Evolutionary conservation across 2,329 filamentous ascomycete species (phyloP).

Genomic region (Dothistroma pini): DNA sequence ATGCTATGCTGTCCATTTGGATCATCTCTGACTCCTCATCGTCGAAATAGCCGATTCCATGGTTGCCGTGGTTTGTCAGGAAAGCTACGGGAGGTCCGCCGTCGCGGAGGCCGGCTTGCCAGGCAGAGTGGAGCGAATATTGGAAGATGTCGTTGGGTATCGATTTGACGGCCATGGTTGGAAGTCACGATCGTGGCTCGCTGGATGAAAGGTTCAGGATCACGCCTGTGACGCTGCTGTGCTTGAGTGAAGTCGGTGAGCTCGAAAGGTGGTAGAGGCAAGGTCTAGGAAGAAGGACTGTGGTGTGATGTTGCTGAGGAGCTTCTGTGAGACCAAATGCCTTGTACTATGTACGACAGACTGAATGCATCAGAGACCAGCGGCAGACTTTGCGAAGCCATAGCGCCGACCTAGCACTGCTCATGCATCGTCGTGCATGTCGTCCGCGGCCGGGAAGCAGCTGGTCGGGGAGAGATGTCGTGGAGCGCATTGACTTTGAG

Average conservation of each 20-base stretch:
- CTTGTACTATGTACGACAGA: neutral
- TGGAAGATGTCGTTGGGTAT: constrained; percentile 47
- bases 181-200: constrained; percentile 2
- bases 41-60: constrained; percentile 42
- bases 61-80: constrained; percentile 41
- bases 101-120: constrained; percentile 36
- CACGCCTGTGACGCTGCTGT: neutral
- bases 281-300: neutral
- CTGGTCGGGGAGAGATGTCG: neutral
- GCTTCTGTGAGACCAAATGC: neutral
- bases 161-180: constrained; percentile 34
- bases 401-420: neutral
- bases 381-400: neutral
- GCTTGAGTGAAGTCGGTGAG: neutral
- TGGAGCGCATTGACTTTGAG: neutral
- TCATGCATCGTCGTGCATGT: neutral
- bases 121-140: constrained; percentile 40
- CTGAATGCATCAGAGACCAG: neutral
- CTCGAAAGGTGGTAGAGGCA: neutral
- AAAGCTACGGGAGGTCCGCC: constrained; percentile 36
- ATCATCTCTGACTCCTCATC: constrained; percentile 33
- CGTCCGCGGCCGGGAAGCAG: neutral
- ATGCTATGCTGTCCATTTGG: constrained; percentile 37
- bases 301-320: neutral
- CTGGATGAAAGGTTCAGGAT: neutral